phyloP scores from a whole-genome alignment of 345 rosid species.

The Bruguiera gymnorhiza region DNA sequence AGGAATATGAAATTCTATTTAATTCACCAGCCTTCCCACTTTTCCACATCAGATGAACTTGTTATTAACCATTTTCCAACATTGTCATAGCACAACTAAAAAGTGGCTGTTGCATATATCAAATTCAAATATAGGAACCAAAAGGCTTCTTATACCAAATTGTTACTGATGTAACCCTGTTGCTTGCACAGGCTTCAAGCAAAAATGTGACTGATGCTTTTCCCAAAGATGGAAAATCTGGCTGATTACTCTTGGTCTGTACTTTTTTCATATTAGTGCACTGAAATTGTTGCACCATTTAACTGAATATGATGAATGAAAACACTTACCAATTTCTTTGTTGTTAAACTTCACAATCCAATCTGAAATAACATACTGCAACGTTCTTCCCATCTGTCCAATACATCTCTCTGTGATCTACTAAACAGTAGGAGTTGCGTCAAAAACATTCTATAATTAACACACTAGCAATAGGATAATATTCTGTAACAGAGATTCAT shows the following conservation, averaged over 20 bases:
- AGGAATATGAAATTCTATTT: no score
- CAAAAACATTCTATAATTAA: not conserved
- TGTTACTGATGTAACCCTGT: no score
- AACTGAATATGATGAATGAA: not conserved
- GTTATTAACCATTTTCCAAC: no score
- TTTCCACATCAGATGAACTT: no score
- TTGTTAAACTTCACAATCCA: slow-evolving; percentile 59
- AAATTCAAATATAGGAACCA: no score
- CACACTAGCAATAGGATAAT: not conserved
- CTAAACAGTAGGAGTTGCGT: slow-evolving; percentile 11
- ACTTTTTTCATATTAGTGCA: not conserved
- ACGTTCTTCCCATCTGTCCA: slow-evolving; percentile 51
- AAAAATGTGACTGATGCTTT: not conserved
- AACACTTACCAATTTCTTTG: slow-evolving; percentile 64
- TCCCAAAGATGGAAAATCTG: not conserved
- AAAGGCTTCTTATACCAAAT: no score
- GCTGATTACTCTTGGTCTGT: not conserved
- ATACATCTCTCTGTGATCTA: slow-evolving; percentile 82
- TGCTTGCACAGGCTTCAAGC: no score
- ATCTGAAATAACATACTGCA: slow-evolving; percentile 65
- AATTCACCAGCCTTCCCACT: no score
- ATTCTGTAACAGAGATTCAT: slow-evolving; percentile 20
- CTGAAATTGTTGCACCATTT: not conserved
- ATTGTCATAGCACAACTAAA: no score
- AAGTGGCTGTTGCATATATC: no score